Evolutionary conservation across 257 asterid species (phyloP).

Genomic region (Jaltomata sinuosa): DNA sequence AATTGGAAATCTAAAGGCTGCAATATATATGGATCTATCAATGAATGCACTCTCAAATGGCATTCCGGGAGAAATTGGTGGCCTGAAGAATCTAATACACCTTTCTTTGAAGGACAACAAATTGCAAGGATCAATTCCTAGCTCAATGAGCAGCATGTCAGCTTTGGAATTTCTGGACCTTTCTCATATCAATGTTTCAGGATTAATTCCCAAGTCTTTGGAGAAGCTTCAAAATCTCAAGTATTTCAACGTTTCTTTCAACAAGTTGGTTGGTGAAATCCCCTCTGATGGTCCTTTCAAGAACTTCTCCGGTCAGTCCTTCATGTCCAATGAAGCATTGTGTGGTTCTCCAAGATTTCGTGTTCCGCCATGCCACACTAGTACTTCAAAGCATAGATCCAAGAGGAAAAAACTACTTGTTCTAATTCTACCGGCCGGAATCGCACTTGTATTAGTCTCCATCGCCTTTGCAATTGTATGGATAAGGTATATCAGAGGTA

Average conservation of each 20-base stretch:
- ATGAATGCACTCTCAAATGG: background rate
- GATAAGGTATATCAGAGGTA: background rate
- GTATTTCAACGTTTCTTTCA: background rate
- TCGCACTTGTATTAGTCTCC: background rate
- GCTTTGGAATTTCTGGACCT: background rate
- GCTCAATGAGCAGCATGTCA: background rate
- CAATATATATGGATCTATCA: background rate
- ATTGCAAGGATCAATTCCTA: background rate
- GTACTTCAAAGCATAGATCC: background rate
- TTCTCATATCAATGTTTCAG: background rate
- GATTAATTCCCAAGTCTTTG: background rate
- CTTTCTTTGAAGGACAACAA: background rate
- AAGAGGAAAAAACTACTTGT: background rate
- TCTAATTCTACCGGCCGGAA: background rate
- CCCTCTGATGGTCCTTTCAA: background rate
- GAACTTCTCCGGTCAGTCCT: background rate
- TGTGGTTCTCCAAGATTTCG: background rate
- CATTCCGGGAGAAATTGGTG: slow-evolving; percentile 8
- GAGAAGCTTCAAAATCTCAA: background rate
- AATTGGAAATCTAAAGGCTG: background rate
- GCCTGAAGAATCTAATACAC: background rate
- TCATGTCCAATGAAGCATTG: background rate
- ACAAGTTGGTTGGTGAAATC: background rate
- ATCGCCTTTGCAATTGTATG: background rate
- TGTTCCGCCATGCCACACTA: background rate